A percentile compares a stretch with the other conserved stretches of the same genome.
Conservation (phyloP, 116 monocot species). For the Phalaenopsis hybrid region DNA sequence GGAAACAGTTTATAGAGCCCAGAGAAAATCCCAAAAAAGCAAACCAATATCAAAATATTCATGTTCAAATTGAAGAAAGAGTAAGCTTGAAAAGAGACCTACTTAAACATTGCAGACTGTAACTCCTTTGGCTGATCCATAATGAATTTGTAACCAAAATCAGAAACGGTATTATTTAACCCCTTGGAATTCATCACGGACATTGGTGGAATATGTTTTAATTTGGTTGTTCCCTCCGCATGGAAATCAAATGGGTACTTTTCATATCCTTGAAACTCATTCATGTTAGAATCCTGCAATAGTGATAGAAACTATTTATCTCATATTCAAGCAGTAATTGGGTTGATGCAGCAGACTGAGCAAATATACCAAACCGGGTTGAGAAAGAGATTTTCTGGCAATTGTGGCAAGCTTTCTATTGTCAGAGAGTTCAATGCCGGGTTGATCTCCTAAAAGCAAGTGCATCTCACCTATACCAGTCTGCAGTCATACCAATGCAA, state of each 20-base stretch:
- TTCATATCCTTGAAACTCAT: conserved; percentile 26
- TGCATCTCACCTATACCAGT: conserved; percentile 33
- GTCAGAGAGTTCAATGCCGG: conserved; percentile 11
- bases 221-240: conserved; percentile 23
- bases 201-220: conserved; percentile 24
- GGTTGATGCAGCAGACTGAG: not conserved
- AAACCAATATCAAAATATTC: not conserved
- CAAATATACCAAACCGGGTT: conserved; percentile 21
- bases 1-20: not conserved
- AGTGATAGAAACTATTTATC: conserved; percentile 6
- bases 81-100: not conserved
- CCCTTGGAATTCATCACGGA: conserved; percentile 27
- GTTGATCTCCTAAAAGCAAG: conserved; percentile 23
- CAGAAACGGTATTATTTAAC: conserved; percentile 19
- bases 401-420: conserved; percentile 16
- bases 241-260: conserved; percentile 36
- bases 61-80: not conserved
- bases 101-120: conserved; percentile 13
- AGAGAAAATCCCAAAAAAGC: not conserved
- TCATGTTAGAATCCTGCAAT: conserved; percentile 38
- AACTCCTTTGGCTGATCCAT: conserved; percentile 20
- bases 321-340: conserved; percentile 5
- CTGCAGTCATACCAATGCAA: conserved; percentile 13
- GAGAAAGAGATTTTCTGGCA: conserved; percentile 20
- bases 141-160: conserved; percentile 12